These are phyloP conservation scores for Quercus tomentella DNA, from an alignment of 331 rosid species.

Conservation along the genomic window DNA sequence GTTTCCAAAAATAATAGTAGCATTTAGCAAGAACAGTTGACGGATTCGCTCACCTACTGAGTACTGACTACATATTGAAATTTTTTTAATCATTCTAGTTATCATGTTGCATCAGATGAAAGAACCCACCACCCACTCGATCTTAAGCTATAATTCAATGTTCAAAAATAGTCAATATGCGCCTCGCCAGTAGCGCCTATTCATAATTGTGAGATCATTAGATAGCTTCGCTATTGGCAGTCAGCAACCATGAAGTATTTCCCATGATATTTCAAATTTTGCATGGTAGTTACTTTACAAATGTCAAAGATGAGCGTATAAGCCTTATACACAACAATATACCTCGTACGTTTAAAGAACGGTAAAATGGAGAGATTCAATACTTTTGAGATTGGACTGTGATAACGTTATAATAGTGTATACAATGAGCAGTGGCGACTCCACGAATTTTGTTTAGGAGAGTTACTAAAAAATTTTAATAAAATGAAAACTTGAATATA, in stretches of 20 bases:
- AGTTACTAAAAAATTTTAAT: too few species aligned
- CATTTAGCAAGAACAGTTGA: neutral
- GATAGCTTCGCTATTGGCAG: neutral
- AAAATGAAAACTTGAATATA: too few species aligned
- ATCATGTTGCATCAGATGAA: slow-evolving; percentile 31
- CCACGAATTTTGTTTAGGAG: rapidly evolving
- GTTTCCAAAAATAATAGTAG: too few species aligned
- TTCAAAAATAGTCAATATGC: neutral
- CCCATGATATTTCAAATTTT: neutral
- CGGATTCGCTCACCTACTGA: neutral
- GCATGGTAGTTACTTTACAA: neutral
- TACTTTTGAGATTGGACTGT: too few species aligned
- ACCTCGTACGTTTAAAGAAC: too few species aligned
- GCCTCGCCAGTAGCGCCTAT: neutral
- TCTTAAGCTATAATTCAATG: neutral
- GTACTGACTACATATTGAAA: neutral
- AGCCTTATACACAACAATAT: too few species aligned
- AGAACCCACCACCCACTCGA: slow-evolving; percentile 18
- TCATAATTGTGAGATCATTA: neutral
- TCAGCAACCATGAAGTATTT: too few species aligned
- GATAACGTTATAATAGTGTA: too few species aligned
- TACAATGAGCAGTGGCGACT: too few species aligned
- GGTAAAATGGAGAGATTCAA: too few species aligned
- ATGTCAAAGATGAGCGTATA: neutral
- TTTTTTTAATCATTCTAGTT: neutral